Base-by-base conservation (phyloP, 805 yeast genomes). In the Sugiyamaella marilandica region DNA sequence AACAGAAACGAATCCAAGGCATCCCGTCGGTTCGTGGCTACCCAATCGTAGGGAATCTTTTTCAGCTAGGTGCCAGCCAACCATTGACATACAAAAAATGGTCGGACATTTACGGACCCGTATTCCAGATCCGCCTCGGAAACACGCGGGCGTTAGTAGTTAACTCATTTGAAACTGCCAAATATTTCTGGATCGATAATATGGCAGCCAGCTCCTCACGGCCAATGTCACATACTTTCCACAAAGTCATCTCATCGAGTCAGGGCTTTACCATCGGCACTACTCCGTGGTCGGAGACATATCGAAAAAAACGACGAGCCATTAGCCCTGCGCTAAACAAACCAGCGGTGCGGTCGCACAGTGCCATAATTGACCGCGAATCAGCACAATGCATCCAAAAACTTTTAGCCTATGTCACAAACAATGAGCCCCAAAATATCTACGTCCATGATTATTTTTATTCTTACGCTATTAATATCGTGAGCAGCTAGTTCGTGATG, bases 91-190 rank as follows among this genome's bases (percentile, higher is more conserved):
- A 78, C 60, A 55, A 66, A 48, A 55, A 66, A 13, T 79, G 87
- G 81, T 50, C 76, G 0, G 45, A 64, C n/a, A 53, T 55, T 11
- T 74, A 76, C 55, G 60, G 67, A 26, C 66, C 73, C 1, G 77
- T 84, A 1, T 85, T 77, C 62, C 92, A 86, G 59, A 72, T 85
- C 43, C 67, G 85, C 45, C 65, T 86, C 50, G 95, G 95, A 0
- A 68, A 64, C 16, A 72, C 67, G 37, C 68, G 77, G 11, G 78
- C 83, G 1, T 75, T 87, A 10, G 82, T 87, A 14, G 91, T 82
- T n/a, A 84, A 86, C 62, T 76, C 85, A 1, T 82, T 70, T 58
- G 77, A 74, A 2, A 76, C 84, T 5, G 80, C 83, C 1, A 64
- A 67, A 36, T 70, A 70, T 21, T 66, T 86, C 2, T 84, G 87